Evolutionary conservation across 2,329 filamentous ascomycete genomes (phyloP).

Genomic region (Magnaporthales sp.): DNA sequence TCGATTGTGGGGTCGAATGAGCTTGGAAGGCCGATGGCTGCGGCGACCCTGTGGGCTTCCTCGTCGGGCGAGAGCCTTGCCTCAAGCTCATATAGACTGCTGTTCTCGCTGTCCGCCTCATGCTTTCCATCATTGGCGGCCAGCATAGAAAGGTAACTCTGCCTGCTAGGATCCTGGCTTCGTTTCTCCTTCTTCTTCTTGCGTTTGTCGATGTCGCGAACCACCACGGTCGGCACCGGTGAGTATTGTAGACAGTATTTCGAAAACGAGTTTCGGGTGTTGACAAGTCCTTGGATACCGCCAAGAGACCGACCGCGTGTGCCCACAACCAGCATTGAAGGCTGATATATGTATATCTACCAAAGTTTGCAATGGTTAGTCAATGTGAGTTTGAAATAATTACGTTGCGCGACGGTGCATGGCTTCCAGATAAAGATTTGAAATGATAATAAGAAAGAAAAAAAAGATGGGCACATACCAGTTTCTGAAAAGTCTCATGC

Average conservation of each 20-base stretch:
- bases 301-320: slow-evolving; percentile 78
- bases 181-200: slow-evolving; percentile 86
- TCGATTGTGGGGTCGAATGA: slow-evolving; percentile 57
- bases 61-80: slow-evolving; percentile 47
- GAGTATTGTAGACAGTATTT: slow-evolving; percentile 94
- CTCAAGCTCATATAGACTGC: slow-evolving; percentile 45
- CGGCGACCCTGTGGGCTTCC: slow-evolving; percentile 56
- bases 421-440: background rate
- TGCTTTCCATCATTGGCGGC: slow-evolving; percentile 50
- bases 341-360: slow-evolving; percentile 89
- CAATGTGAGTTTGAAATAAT: background rate
- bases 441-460: background rate
- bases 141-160: slow-evolving; percentile 71
- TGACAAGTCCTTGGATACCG: slow-evolving; percentile 77
- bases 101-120: slow-evolving; percentile 47
- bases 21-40: slow-evolving; percentile 53
- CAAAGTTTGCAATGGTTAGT: background rate
- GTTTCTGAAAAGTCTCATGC: slow-evolving; percentile 80
- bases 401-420: background rate
- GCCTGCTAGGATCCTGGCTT: slow-evolving; percentile 63
- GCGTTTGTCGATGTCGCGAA: slow-evolving; percentile 77
- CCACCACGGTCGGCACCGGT: slow-evolving; percentile 86
- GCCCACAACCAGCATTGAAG: slow-evolving; percentile 83
- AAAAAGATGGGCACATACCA: slow-evolving; percentile 47
- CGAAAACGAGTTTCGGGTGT: slow-evolving; percentile 68